Conservation (phyloP, 805 yeast genomes). For the Danielozyma ontarioensis region DNA sequence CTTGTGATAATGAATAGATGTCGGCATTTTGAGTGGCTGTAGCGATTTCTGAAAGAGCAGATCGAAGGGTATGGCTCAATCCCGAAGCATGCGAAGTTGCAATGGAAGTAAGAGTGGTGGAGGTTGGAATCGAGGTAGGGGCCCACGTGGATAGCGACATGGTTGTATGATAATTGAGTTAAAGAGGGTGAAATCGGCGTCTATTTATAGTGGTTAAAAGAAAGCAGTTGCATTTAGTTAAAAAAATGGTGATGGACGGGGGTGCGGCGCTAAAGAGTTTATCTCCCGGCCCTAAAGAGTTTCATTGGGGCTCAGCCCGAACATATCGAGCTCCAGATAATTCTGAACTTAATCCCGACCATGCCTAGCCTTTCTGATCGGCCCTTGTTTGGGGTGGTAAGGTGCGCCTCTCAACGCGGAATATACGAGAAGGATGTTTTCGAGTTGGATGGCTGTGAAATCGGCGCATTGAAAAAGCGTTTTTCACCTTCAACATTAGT, state of each 20-base stretch:
- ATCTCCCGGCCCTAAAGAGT: too few species aligned
- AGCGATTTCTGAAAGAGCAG: constrained; percentile 11
- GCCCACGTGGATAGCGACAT: constrained; percentile 6
- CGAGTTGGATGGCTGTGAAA: too few species aligned
- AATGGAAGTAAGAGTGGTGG: constrained; percentile 13
- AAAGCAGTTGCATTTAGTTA: background rate
- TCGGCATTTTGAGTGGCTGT: constrained; percentile 9
- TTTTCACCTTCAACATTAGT: too few species aligned
- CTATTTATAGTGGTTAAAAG: too few species aligned
- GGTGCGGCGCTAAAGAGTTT: background rate
- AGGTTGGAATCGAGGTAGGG: constrained; percentile 11
- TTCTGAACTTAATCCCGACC: too few species aligned
- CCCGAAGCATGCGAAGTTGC: constrained; percentile 9
- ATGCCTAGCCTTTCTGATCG: too few species aligned
- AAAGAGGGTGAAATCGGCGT: background rate
- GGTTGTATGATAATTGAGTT: background rate
- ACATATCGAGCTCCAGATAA: too few species aligned
- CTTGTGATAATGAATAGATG: constrained; percentile 10
- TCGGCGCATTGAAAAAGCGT: too few species aligned
- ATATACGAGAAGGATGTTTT: too few species aligned
- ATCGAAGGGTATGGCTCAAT: constrained; percentile 6
- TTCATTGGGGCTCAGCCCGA: too few species aligned
- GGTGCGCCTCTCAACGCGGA: too few species aligned
- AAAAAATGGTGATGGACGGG: background rate
- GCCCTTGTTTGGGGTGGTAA: too few species aligned